A percentile compares a stretch with the other conserved stretches of the same genome.
phyloP scores from a whole-genome alignment of 2,329 filamentous ascomycete genomes.

The Penicillium sp. region DNA sequence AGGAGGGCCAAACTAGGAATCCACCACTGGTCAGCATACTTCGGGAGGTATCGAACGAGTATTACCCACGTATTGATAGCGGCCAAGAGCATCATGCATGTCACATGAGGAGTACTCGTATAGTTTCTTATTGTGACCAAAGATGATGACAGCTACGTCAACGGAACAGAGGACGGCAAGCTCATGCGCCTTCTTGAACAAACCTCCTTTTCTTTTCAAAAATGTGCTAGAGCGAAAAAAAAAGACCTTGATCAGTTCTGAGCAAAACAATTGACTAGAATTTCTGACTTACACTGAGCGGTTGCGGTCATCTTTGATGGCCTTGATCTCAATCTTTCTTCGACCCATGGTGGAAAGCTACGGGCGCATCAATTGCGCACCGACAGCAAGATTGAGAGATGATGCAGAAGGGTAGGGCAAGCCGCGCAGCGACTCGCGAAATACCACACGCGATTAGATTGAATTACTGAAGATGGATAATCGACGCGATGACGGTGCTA shows the following conservation, averaged over 20 bases:
- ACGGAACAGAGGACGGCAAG: conserved; percentile 96
- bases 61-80: conserved; percentile 82
- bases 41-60: conserved; percentile 1
- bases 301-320: conserved; percentile 97
- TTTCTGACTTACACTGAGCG: conserved; percentile 81
- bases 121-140: conserved; percentile 97
- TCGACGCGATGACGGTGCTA: conserved; percentile 9
- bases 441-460: not conserved
- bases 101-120: conserved; percentile 96
- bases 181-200: conserved; percentile 99
- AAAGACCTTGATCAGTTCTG: conserved; percentile 5
- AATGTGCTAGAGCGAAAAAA: conserved; percentile 75
- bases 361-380: conserved; percentile 14
- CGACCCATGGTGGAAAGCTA: conserved; percentile 68
- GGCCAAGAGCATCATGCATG: conserved; percentile 83
- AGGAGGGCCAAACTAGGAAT: conserved; percentile 74
- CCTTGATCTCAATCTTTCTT: conserved; percentile 99
- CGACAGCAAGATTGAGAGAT: not conserved
- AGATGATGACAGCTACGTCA: conserved; percentile 97
- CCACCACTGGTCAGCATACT: conserved; percentile 3
- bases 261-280: not conserved
- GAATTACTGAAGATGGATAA: not conserved
- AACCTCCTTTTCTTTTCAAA: conserved; percentile 94
- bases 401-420: not conserved
- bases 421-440: conserved; percentile 1